Evolutionary conservation across 2,329 filamentous ascomycete genomes (phyloP).

Genomic region (Arthrobotrys sphaeroides): DNA sequence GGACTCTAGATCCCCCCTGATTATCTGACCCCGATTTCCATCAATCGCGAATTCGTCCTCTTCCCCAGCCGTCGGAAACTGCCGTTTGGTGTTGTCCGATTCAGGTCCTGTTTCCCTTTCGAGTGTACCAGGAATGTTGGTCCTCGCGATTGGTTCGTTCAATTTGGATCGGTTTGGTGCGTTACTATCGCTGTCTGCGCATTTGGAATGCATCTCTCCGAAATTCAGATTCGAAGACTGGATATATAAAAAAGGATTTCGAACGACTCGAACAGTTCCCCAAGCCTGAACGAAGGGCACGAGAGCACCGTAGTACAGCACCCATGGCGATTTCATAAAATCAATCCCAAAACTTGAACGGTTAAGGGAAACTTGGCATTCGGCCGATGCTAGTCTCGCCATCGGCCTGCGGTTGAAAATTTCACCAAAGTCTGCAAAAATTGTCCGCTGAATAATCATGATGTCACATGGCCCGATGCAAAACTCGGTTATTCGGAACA

Average conservation of each 20-base stretch:
- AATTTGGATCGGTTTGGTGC: neutral
- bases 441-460: constrained; percentile 17
- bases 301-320: too few species aligned
- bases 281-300: too few species aligned
- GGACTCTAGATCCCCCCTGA: constrained; percentile 11
- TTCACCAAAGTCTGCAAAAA: neutral
- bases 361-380: neutral
- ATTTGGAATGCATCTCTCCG: neutral
- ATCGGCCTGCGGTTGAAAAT: constrained; percentile 3
- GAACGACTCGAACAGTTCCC: too few species aligned
- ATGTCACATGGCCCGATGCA: neutral
- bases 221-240: too few species aligned
- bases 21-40: neutral
- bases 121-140: neutral
- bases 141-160: neutral
- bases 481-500: constrained; percentile 4
- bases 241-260: too few species aligned
- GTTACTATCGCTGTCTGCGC: neutral
- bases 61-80: neutral
- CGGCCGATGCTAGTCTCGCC: neutral
- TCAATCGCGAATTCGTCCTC: neutral
- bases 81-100: neutral
- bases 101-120: constrained; percentile 10
- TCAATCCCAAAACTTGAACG: too few species aligned
- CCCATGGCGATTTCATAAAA: too few species aligned